A percentile compares a stretch with the other conserved stretches of the same genome.
These are phyloP conservation scores for Schizosaccharomyces octosporus DNA, from an alignment of 805 yeast species.

Conservation along the genomic window DNA sequence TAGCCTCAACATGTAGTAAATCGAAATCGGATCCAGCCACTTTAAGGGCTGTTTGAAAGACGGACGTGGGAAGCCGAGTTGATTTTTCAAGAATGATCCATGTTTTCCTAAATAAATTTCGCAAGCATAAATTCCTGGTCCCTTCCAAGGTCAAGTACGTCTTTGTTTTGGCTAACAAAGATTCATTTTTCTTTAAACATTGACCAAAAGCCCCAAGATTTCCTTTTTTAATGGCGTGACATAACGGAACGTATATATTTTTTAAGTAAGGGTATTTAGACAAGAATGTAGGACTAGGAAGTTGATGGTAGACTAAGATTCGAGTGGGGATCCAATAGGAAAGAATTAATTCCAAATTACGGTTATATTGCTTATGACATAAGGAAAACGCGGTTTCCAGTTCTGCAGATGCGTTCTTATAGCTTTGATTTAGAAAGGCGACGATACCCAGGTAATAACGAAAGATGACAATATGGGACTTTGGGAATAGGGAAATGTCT, in stretches of 20 bases:
- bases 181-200: slow-evolving; percentile 22
- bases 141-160: slow-evolving; percentile 35
- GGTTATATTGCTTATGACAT: slow-evolving; percentile 12
- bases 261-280: slow-evolving; percentile 19
- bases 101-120: slow-evolving; percentile 25
- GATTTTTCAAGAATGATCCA: slow-evolving; percentile 11
- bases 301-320: slow-evolving; percentile 22
- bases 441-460: slow-evolving; percentile 46
- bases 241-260: slow-evolving; percentile 22
- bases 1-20: slow-evolving; percentile 39
- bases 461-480: slow-evolving; percentile 32
- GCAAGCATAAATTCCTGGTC: slow-evolving; percentile 25
- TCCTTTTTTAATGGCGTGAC: slow-evolving; percentile 28
- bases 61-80: slow-evolving; percentile 11
- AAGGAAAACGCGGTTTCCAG: slow-evolving; percentile 25
- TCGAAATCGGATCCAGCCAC: slow-evolving; percentile 8
- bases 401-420: slow-evolving; percentile 12
- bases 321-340: slow-evolving; percentile 39
- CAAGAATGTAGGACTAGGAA: slow-evolving; percentile 24
- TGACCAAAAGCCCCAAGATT: slow-evolving; percentile 28
- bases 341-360: slow-evolving; percentile 24
- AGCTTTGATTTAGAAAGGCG: slow-evolving; percentile 40
- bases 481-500: slow-evolving; percentile 19
- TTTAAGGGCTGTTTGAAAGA: neutral
- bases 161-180: slow-evolving; percentile 28